Base-by-base conservation (phyloP, 306 rosid species). In the Begonia fuchsioides region DNA sequence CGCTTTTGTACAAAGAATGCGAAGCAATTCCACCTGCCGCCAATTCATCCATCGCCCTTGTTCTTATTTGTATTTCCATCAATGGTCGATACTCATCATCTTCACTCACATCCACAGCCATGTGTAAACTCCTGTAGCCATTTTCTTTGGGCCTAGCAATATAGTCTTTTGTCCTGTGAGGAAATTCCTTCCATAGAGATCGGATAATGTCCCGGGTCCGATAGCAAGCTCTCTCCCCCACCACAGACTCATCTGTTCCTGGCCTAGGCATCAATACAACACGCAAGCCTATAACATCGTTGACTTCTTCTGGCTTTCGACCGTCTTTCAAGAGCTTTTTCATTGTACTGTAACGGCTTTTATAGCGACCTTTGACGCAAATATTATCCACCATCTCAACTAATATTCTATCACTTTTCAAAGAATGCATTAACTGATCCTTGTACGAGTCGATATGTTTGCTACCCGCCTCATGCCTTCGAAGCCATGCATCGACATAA, bases 281-380 rank as follows among this genome's bases (percentile, higher is more conserved):
- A 6, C 97, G 61, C 53, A 90, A 72, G 43, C 94, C 97, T 46
- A 90, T 59, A 53, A 90, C 79, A 57, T 90, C 97, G 49, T 84
- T 60, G 18, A 84, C 94, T 63, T 81, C 77, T 52, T 84, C 92
- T 0, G 93, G 82, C 62, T 68, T 74, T 68, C 97, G 60, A 12
- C 97, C 97, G 68, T 90, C 97, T 56, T 67, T 81, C 66, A 84
- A 66, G 44, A 90, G 76, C 75, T 90, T 90, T 78, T 81, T 81
- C 97, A 90, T 90, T 0, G 92, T 90, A 56, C 97, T 84, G 57
- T 71, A 90, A 11, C 87, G 92, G 43, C 94, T 90, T 61, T 90
- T 90, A 38, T 79, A 79, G 13, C 95, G 83, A 49, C 92, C 95
- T 57, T 68, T 60, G 41, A 90, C 72, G 0, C 69, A 64, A 55